These are phyloP conservation scores for Zelopaecilomyces penicillatus DNA, from an alignment of 2,329 filamentous ascomycete species.

Conservation along the genomic window DNA sequence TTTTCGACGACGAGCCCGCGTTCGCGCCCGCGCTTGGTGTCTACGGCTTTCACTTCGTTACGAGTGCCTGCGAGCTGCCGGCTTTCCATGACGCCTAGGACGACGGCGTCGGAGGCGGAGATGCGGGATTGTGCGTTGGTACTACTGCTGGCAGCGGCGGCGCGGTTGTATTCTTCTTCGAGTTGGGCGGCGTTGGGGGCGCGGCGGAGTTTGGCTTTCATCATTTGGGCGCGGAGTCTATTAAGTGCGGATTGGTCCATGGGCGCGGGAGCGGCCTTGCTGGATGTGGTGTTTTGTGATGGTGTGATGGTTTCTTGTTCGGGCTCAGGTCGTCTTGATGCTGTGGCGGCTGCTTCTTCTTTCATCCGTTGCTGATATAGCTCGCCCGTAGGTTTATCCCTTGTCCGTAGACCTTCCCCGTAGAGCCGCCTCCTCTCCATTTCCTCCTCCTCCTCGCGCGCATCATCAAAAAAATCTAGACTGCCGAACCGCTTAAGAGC, in stretches of 20 bases:
- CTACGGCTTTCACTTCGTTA: constrained; percentile 67
- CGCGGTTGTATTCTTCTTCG: constrained; percentile 75
- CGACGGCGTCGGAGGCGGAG: constrained; percentile 54
- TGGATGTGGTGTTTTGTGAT: constrained; percentile 29
- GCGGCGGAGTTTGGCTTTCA: constrained; percentile 85
- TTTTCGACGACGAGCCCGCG: constrained; percentile 82
- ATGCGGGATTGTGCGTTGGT: constrained; percentile 49
- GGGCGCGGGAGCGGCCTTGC: constrained; percentile 24
- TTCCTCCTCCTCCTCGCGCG: constrained; percentile 86
- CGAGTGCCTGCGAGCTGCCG: constrained; percentile 71
- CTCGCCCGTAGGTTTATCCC: constrained; percentile 81
- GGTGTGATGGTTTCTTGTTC: constrained; percentile 50
- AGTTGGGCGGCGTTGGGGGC: constrained; percentile 67
- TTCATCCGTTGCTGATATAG: constrained; percentile 70
- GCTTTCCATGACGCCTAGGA: constrained; percentile 82
- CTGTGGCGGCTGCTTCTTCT: constrained; percentile 35
- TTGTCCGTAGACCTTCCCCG: constrained; percentile 74
- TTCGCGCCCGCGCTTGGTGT: constrained; percentile 74
- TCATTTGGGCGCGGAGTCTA: constrained; percentile 82
- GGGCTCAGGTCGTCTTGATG: constrained; percentile 18
- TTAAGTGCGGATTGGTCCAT: constrained; percentile 78
- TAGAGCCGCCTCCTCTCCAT: constrained; percentile 75
- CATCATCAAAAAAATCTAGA: constrained; percentile 80
- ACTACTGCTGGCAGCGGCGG: constrained; percentile 55
- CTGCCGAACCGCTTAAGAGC: constrained; percentile 75